Conservation (phyloP, 73 alveolate species). For the Tetrahymena borealis region DNA sequence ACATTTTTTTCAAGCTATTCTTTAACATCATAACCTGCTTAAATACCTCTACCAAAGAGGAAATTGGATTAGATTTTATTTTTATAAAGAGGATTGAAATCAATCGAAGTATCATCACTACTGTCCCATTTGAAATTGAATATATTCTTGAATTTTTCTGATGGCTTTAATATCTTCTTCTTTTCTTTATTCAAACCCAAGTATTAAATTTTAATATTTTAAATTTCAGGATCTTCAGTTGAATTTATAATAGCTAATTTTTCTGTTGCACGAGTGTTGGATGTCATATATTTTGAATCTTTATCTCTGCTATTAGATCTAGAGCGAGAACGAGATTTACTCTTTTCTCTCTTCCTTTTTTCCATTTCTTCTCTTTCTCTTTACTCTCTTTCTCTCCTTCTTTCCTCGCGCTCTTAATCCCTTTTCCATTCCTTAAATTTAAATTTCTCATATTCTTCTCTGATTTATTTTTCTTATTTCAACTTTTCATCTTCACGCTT, state of each 20-base stretch:
- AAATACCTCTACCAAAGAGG: slow-evolving; percentile 49
- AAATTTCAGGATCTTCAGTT: slow-evolving; percentile 26
- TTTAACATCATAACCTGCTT: slow-evolving; percentile 46
- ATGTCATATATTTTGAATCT: slow-evolving; percentile 22
- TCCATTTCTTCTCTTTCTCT: slow-evolving; percentile 12
- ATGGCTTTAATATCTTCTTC: slow-evolving; percentile 58
- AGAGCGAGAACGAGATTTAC: slow-evolving; percentile 17
- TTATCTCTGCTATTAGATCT: slow-evolving; percentile 34
- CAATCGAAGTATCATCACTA: slow-evolving; percentile 72
- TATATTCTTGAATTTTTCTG: slow-evolving; percentile 67
- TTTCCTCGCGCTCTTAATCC: slow-evolving; percentile 14
- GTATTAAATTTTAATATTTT: slow-evolving; percentile 41
- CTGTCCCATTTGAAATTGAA: slow-evolving; percentile 70
- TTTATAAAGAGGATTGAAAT: slow-evolving; percentile 55
- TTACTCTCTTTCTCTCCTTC: slow-evolving; percentile 6
- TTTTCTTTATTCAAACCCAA: slow-evolving; percentile 49
- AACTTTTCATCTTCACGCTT: not conserved
- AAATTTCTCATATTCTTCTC: slow-evolving; percentile 1
- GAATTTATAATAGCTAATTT: slow-evolving; percentile 10
- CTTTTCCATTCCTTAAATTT: slow-evolving; percentile 5
- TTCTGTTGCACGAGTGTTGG: slow-evolving; percentile 36
- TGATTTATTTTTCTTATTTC: not conserved
- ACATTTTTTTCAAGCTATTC: not conserved
- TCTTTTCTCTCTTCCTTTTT: not conserved
- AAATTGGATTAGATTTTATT: slow-evolving; percentile 39